Evolutionary conservation across 2,329 filamentous ascomycete species (phyloP).

Genomic region (Aspergillus proliferans): DNA sequence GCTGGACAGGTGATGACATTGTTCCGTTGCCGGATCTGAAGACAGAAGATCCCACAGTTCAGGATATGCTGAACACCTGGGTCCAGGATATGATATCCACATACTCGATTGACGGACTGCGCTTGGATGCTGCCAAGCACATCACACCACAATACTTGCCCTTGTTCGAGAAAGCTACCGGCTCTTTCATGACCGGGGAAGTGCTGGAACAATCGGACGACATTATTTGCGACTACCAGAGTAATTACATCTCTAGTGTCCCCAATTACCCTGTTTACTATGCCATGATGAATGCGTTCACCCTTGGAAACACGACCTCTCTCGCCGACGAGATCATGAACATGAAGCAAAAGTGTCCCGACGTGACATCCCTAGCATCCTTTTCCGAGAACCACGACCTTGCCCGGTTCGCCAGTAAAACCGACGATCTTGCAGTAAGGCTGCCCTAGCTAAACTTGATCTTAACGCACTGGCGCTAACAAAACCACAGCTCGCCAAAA

Average conservation of each 20-base stretch:
- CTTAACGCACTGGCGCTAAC: background rate
- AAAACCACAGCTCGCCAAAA: slow-evolving; percentile 47
- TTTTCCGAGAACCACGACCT: slow-evolving; percentile 59
- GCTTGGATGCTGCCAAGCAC: slow-evolving; percentile 46
- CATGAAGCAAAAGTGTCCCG: slow-evolving; percentile 23
- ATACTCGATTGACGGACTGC: slow-evolving; percentile 47
- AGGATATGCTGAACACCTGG: slow-evolving; percentile 38
- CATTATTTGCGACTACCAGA: slow-evolving; percentile 39
- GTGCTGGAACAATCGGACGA: slow-evolving; percentile 33
- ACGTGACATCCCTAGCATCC: slow-evolving; percentile 43
- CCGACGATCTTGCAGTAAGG: slow-evolving; percentile 42
- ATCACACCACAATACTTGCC: slow-evolving; percentile 39
- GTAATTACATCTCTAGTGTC: slow-evolving; percentile 36
- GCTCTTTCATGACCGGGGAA: slow-evolving; percentile 44
- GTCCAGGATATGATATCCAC: slow-evolving; percentile 35
- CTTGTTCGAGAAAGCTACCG: slow-evolving; percentile 29
- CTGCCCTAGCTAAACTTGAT: background rate
- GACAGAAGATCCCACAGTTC: slow-evolving; percentile 38
- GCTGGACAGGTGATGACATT: slow-evolving; percentile 47
- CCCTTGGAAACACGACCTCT: slow-evolving; percentile 23
- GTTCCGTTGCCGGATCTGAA: slow-evolving; percentile 44
- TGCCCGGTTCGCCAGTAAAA: slow-evolving; percentile 48
- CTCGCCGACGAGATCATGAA: slow-evolving; percentile 19
- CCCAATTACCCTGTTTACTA: slow-evolving; percentile 43
- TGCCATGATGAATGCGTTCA: slow-evolving; percentile 30